Evolutionary conservation across 176 grass and related monocot genomes (phyloP).

Genomic region (Carex littledalei): DNA sequence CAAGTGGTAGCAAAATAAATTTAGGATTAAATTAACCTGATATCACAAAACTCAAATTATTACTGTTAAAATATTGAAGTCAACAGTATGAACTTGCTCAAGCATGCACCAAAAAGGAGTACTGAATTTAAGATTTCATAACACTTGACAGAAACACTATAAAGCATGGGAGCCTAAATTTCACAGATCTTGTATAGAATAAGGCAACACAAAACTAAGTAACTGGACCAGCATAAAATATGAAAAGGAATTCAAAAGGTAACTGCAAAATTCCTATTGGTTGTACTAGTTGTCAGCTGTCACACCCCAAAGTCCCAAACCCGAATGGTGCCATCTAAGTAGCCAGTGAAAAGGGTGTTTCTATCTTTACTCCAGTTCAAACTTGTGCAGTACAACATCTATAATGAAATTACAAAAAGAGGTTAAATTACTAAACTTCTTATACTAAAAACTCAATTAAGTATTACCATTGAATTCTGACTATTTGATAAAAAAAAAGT

Average conservation of each 20-base stretch:
- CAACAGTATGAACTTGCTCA: background rate
- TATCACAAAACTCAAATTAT: background rate
- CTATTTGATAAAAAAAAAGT: background rate
- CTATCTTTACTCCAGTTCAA: conserved; percentile 84
- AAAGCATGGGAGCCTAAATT: background rate
- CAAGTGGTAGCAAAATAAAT: background rate
- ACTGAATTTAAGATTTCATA: conserved; percentile 14
- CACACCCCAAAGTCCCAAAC: conserved; percentile 40
- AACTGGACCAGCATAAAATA: background rate
- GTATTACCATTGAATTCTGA: background rate
- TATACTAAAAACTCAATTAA: too few species aligned
- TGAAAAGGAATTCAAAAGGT: background rate
- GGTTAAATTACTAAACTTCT: background rate
- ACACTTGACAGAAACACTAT: background rate
- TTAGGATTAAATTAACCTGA: background rate
- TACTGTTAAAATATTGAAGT: background rate
- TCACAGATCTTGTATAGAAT: background rate
- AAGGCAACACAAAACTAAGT: background rate
- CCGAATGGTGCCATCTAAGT: conserved; percentile 74
- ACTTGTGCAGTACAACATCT: conserved; percentile 76
- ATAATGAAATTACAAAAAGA: background rate
- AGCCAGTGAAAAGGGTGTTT: conserved; percentile 74
- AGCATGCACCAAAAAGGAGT: background rate
- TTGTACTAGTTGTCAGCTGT: conserved; percentile 43
- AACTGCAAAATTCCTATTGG: conserved; percentile 31